Conservation (phyloP, 768 basidiomycete genomes). For the Collybia nuda region DNA sequence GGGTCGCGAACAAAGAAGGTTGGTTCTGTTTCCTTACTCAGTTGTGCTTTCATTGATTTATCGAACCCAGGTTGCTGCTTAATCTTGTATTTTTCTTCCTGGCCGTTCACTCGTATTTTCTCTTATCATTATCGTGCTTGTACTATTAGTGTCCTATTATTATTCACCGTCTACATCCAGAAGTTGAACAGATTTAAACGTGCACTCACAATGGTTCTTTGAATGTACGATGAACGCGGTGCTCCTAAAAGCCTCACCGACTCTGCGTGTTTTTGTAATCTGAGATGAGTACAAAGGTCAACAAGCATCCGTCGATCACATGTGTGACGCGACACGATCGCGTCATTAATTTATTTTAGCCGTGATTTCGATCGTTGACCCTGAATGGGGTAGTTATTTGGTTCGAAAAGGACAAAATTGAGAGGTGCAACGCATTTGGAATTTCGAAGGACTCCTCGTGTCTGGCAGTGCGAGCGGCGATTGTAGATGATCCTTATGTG, state of each 20-base stretch:
- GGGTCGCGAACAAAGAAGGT: slow-evolving; percentile 31
- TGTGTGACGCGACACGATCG: too few species aligned
- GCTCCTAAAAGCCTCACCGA: background rate
- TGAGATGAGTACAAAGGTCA: background rate
- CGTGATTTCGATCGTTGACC: too few species aligned
- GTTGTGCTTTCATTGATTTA: slow-evolving; percentile 1
- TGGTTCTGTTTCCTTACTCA: slow-evolving; percentile 3
- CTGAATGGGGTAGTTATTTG: too few species aligned
- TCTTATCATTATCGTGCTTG: slow-evolving; percentile 18
- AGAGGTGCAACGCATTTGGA: too few species aligned
- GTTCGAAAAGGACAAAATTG: too few species aligned
- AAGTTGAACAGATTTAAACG: background rate
- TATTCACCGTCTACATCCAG: background rate
- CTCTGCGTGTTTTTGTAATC: slow-evolving; percentile 2
- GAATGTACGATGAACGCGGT: too few species aligned
- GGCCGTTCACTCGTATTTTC: slow-evolving; percentile 10
- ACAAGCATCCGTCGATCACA: background rate
- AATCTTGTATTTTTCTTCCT: slow-evolving; percentile 8
- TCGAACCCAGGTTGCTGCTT: slow-evolving; percentile 16
- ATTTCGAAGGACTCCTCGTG: too few species aligned
- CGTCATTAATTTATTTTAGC: too few species aligned
- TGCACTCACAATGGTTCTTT: too few species aligned
- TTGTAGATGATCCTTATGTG: too few species aligned
- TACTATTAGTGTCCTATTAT: slow-evolving; percentile 20
- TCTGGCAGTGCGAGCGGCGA: too few species aligned